Conservation (phyloP, 2,329 filamentous ascomycete genomes). For the Colletotrichum chlorophyti region DNA sequence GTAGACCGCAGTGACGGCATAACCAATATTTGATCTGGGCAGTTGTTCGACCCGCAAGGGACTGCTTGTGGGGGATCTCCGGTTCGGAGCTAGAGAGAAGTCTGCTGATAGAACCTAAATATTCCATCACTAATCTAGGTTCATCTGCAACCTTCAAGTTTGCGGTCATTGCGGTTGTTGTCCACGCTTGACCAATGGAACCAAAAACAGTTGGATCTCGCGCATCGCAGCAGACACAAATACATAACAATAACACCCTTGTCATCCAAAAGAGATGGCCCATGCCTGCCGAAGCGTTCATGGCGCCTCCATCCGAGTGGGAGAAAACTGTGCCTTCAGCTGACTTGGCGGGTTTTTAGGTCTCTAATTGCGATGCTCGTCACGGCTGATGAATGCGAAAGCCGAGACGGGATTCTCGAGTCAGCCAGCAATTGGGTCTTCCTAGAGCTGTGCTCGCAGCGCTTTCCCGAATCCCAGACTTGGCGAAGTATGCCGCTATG, state of each 20-base stretch:
- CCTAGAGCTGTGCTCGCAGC: neutral
- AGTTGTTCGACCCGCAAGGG: constrained; percentile 3
- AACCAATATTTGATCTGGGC: constrained; percentile 8
- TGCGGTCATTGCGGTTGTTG: neutral
- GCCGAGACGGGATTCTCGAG: neutral
- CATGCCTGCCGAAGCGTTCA: no score
- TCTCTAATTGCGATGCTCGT: no score
- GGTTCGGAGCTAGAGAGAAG: constrained; percentile 20
- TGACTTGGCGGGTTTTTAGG: no score
- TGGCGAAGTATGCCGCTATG: constrained; percentile 11
- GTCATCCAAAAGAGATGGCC: neutral
- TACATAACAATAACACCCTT: constrained; percentile 1
- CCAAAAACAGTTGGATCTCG: neutral
- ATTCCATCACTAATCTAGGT: constrained; percentile 16
- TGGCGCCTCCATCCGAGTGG: neutral
- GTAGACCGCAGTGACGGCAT: no score
- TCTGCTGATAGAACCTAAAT: constrained; percentile 8
- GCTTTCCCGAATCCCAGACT: neutral
- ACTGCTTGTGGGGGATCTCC: constrained; percentile 15
- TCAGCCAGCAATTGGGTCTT: constrained; percentile 1
- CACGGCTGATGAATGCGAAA: no score
- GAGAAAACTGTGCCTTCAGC: neutral
- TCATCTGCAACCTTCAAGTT: neutral
- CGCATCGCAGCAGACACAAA: constrained; percentile 15
- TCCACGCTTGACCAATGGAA: neutral